Conservation (phyloP, 371 early-diverging fungal species). For the Mucor indicus region DNA sequence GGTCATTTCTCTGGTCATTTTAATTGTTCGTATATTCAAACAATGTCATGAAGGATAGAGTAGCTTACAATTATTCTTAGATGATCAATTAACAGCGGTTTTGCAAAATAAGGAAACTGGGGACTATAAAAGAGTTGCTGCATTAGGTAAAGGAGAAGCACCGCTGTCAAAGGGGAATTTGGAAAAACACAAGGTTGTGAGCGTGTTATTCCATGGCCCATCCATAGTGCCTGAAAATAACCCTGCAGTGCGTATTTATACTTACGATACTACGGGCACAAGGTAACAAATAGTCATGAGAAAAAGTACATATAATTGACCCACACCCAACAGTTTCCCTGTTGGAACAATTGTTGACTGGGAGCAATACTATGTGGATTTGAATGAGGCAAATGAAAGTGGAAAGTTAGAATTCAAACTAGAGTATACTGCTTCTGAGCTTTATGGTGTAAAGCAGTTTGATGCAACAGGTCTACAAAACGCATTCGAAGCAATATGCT, state of each 20-base stretch:
- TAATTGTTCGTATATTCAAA: constrained; percentile 17
- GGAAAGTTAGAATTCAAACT: constrained; percentile 27
- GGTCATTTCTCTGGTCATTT: constrained; percentile 55
- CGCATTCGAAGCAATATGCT: constrained; percentile 6
- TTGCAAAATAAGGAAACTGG: constrained; percentile 3
- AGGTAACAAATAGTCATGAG: no score
- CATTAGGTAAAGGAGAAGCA: constrained; percentile 11
- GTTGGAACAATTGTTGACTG: constrained; percentile 41
- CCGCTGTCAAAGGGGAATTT: constrained; percentile 13
- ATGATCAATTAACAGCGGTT: constrained; percentile 19
- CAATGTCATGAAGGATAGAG: no score
- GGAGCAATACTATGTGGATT: constrained; percentile 51
- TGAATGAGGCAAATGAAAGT: constrained; percentile 33
- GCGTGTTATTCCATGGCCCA: constrained; percentile 43
- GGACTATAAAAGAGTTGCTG: constrained; percentile 11
- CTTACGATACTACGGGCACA: constrained; percentile 27
- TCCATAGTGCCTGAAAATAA: constrained; percentile 51
- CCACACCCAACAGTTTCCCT: constrained; percentile 1
- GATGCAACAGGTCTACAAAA: constrained; percentile 13
- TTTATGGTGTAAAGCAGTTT: constrained; percentile 35
- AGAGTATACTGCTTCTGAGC: constrained; percentile 47
- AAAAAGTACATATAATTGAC: neutral
- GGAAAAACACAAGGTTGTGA: constrained; percentile 7
- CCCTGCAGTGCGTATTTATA: constrained; percentile 51
- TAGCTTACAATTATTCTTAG: constrained; percentile 5